Evolutionary conservation across 2,329 filamentous ascomycete species (phyloP).

Genomic region (Rhynchosporium agropyri): DNA sequence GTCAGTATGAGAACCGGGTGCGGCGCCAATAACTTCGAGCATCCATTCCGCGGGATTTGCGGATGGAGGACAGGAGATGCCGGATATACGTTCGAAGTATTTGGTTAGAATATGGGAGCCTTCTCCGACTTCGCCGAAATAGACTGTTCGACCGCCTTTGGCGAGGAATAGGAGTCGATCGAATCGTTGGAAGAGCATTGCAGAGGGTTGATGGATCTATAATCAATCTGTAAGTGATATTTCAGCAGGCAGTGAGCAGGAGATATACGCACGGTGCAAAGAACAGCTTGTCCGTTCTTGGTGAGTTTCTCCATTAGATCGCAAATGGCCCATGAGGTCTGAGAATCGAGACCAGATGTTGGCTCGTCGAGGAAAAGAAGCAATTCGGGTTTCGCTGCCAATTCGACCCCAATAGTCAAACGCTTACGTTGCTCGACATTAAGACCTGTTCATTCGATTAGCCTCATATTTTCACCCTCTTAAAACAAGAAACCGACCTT

Average conservation of each 20-base stretch:
- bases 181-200: constrained; percentile 90
- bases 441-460: constrained; percentile 25
- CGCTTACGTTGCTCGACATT: constrained; percentile 66
- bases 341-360: constrained; percentile 87
- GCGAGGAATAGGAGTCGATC: constrained; percentile 78
- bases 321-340: constrained; percentile 90
- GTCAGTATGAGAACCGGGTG: constrained; percentile 61
- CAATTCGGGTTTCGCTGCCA: constrained; percentile 85
- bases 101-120: constrained; percentile 67
- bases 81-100: constrained; percentile 77
- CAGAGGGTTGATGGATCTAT: constrained; percentile 87
- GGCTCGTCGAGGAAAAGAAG: constrained; percentile 92
- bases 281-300: constrained; percentile 83
- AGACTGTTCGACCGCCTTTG: constrained; percentile 74
- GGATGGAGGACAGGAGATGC: constrained; percentile 62
- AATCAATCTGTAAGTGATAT: no score
- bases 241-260: neutral
- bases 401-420: constrained; percentile 89
- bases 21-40: constrained; percentile 59
- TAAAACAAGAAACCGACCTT: constrained; percentile 50
- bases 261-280: constrained; percentile 63
- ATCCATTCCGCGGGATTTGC: constrained; percentile 86
- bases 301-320: constrained; percentile 86
- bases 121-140: constrained; percentile 78
- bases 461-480: neutral